A percentile compares a stretch with the other conserved stretches of the same genome.
Evolutionary conservation across 2,329 filamentous ascomycete genomes (phyloP).

Genomic region (Grosmannia penicillata): DNA sequence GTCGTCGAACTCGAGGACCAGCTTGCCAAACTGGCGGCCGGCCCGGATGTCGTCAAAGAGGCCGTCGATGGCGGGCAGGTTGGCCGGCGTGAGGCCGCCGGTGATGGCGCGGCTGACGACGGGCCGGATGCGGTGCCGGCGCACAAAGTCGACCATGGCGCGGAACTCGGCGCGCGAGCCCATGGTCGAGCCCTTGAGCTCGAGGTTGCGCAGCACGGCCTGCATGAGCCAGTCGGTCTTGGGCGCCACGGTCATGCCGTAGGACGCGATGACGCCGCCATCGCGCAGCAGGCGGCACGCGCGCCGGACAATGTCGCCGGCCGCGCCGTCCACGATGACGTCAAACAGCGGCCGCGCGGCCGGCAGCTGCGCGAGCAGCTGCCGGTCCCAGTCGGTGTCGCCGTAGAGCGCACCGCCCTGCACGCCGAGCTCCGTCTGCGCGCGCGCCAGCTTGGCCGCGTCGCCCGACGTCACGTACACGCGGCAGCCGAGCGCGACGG

Average conservation of each 20-base stretch:
- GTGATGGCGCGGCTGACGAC: constrained; percentile 61
- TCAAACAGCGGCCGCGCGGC: constrained; percentile 56
- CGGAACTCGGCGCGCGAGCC: constrained; percentile 76
- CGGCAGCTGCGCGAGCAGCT: constrained; percentile 48
- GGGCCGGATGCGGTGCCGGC: constrained; percentile 56
- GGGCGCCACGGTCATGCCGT: constrained; percentile 81
- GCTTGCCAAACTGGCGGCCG: constrained; percentile 79
- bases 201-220: constrained; percentile 75
- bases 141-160: constrained; percentile 71
- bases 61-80: constrained; percentile 62
- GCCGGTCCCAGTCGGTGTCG: constrained; percentile 66
- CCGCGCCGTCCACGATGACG: constrained; percentile 80
- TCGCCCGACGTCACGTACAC: constrained; percentile 73
- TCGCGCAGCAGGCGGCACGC: constrained; percentile 55
- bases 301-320: constrained; percentile 66
- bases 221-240: constrained; percentile 79
- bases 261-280: constrained; percentile 72
- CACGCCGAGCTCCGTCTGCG: constrained; percentile 54
- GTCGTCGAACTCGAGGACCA: constrained; percentile 59
- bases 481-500: constrained; percentile 54
- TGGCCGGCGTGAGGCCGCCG: constrained; percentile 42
- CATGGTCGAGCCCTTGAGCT: constrained; percentile 80
- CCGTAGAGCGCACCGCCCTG: constrained; percentile 73
- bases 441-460: constrained; percentile 59
- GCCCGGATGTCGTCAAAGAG: constrained; percentile 82